Percentiles rank a stretch among this genome's conserved stretches.
phyloP scores from a whole-genome alignment of 2,329 filamentous ascomycete species.

The Fonsecaea multimorphosa region DNA sequence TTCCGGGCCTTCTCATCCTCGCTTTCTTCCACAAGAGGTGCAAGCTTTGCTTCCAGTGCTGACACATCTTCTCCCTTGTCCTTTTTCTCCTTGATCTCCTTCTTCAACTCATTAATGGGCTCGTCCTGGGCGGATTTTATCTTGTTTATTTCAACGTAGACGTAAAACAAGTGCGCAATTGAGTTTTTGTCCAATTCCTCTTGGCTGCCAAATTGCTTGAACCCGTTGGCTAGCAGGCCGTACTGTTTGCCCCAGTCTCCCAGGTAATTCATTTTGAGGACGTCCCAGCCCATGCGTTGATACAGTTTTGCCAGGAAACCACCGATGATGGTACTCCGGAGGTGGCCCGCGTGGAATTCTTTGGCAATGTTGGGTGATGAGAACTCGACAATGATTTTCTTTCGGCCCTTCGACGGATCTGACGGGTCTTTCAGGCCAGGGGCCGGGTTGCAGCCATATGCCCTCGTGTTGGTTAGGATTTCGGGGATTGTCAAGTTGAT shows the following conservation, averaged over 20 bases:
- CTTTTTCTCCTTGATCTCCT: constrained; percentile 55
- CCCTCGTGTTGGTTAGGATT: constrained; percentile 61
- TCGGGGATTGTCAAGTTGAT: constrained; percentile 64
- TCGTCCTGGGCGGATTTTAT: constrained; percentile 63
- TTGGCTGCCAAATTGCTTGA: constrained; percentile 66
- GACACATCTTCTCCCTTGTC: constrained; percentile 57
- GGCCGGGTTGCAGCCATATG: constrained; percentile 66
- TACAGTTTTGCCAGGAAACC: constrained; percentile 69
- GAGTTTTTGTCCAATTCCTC: constrained; percentile 65
- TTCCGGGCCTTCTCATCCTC: constrained; percentile 59
- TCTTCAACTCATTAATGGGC: constrained; percentile 61
- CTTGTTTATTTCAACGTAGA: constrained; percentile 69
- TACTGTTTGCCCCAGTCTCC: constrained; percentile 74
- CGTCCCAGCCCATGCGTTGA: constrained; percentile 66
- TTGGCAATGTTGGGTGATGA: constrained; percentile 72
- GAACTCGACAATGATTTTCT: constrained; percentile 65
- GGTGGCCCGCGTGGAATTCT: constrained; percentile 69
- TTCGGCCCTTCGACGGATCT: constrained; percentile 64
- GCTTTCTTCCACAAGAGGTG: constrained; percentile 57
- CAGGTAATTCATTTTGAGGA: constrained; percentile 69
- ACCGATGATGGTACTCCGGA: constrained; percentile 71
- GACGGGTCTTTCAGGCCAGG: constrained; percentile 65
- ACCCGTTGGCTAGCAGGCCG: constrained; percentile 65
- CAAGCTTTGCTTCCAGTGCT: constrained; percentile 53
- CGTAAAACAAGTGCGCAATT: constrained; percentile 69